A percentile compares a stretch with the other conserved stretches of the same genome.
Conservation (phyloP, 2,329 filamentous ascomycete species). For the Beauveria sp. region DNA sequence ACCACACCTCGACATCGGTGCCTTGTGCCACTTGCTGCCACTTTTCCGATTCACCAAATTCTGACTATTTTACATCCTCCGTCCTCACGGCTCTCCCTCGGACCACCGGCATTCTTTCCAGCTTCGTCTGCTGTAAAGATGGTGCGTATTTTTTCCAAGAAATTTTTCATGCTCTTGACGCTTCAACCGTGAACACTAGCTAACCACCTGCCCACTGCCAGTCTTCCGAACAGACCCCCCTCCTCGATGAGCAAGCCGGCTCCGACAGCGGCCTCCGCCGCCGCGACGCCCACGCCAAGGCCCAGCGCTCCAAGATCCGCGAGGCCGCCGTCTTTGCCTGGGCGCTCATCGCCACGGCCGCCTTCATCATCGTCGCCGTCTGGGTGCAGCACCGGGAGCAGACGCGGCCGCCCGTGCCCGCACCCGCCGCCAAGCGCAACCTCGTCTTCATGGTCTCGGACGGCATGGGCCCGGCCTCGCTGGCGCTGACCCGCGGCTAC, state of each 20-base stretch:
- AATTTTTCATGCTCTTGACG: not conserved
- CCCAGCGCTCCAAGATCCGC: constrained; percentile 40
- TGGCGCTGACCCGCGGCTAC: constrained; percentile 80
- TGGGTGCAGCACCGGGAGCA: constrained; percentile 63
- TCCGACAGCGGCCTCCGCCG: not conserved
- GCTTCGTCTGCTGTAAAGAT: not conserved
- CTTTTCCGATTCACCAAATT: too few relatives aligned
- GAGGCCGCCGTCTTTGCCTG: constrained; percentile 73
- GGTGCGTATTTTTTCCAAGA: not conserved
- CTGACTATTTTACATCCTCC: not conserved
- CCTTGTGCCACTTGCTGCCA: not conserved
- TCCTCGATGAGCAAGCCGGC: constrained; percentile 1
- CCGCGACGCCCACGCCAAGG: not conserved
- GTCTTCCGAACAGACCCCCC: constrained; percentile 9
- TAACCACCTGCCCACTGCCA: not conserved
- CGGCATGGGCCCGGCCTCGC: constrained; percentile 91
- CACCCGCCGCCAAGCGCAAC: constrained; percentile 67
- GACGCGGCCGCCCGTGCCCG: constrained; percentile 27
- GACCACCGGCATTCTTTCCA: not conserved
- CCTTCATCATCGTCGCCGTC: constrained; percentile 74
- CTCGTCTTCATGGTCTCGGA: constrained; percentile 99
- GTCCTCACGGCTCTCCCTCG: not conserved
- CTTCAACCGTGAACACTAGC: not conserved
- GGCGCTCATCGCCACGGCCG: constrained; percentile 73
- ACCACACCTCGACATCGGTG: not conserved